Base-by-base conservation (phyloP, 345 rosid species). In the Corchorus olitorius region DNA sequence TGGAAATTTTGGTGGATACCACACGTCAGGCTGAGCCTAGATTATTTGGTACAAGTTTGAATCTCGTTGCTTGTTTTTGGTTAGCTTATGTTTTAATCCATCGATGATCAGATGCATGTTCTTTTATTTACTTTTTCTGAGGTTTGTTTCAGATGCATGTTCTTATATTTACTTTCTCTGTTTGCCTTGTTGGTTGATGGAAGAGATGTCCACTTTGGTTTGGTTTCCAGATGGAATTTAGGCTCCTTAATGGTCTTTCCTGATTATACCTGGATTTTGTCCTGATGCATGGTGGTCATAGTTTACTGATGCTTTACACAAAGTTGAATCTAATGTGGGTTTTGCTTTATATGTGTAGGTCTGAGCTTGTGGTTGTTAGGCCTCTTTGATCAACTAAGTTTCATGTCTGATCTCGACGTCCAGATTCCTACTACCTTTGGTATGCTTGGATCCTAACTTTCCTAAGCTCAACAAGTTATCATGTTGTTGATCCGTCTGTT, bases 371-470 rank as follows among this genome's bases (percentile, higher is more conserved):
- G 76, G 55, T 73, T 46, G 58, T 73, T 46, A 59, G 76, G 53
- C 75, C 41, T 60, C 55, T 73, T 73, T 59, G 55, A 60, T 73
- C 56, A 73, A 60, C 68, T 45, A 73, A 73, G 76, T 46, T 60
- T 73, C 76, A 73, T 92, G 93, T 92, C 97, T 88, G 94, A 92
- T 58, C 85, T 86, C 55, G 97, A 89, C 82, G 53, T 69, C 87
- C 91, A 88, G 85, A 74, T 88, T 84, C 97, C 94, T 65, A 65
- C 87, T 81, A 48, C 97, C 77, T 89, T 83, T 79, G 97, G 97
- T 92, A 80, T 70, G 87, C 27, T 16, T 34, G 60, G 60, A 33
- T 70, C 73, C 15, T 17, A 34, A 9, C 73, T 34, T 27, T 70
- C 60, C 33, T 9, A 27, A 10, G 12, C 33, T 34, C 16, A 22